Conservation (phyloP, 306 rosid genomes). For the Cajanus cajan region DNA sequence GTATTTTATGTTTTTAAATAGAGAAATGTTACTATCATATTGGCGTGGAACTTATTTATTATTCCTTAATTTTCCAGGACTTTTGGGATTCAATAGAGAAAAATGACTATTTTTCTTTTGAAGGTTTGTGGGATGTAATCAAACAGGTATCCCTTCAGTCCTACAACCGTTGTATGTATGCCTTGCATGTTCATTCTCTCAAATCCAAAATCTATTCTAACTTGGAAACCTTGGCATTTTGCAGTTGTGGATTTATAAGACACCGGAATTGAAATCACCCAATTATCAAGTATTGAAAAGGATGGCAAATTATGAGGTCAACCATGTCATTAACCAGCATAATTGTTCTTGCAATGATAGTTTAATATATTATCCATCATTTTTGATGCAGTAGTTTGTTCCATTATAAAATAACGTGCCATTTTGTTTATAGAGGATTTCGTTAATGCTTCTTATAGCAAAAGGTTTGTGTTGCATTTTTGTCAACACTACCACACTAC, state of each 20-base stretch:
- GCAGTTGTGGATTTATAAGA: slow-evolving; percentile 82
- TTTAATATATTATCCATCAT: background rate
- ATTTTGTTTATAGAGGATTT: background rate
- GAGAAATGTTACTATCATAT: background rate
- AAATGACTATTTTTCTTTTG: slow-evolving; percentile 79
- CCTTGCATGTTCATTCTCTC: background rate
- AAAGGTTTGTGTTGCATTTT: background rate
- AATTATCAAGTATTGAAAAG: slow-evolving; percentile 68
- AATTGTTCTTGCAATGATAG: background rate
- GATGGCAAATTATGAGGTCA: slow-evolving; percentile 78
- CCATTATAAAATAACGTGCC: background rate
- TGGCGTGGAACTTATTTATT: background rate
- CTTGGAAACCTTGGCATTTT: slow-evolving; percentile 9
- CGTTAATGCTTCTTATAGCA: background rate
- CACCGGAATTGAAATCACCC: slow-evolving; percentile 90
- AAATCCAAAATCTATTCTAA: background rate
- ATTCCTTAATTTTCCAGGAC: slow-evolving; percentile 52
- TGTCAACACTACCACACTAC: background rate
- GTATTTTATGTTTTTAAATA: background rate
- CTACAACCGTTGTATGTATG: background rate
- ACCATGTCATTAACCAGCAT: background rate
- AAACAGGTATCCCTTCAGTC: slow-evolving; percentile 61
- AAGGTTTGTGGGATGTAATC: slow-evolving; percentile 76
- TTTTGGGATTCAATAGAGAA: slow-evolving; percentile 81
- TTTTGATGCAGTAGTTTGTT: background rate